Evolutionary conservation across 2,329 filamentous ascomycete genomes (phyloP), one percentile per base, ranked within the genome.

Genomic region (Aspergillus chevalieri): DNA sequence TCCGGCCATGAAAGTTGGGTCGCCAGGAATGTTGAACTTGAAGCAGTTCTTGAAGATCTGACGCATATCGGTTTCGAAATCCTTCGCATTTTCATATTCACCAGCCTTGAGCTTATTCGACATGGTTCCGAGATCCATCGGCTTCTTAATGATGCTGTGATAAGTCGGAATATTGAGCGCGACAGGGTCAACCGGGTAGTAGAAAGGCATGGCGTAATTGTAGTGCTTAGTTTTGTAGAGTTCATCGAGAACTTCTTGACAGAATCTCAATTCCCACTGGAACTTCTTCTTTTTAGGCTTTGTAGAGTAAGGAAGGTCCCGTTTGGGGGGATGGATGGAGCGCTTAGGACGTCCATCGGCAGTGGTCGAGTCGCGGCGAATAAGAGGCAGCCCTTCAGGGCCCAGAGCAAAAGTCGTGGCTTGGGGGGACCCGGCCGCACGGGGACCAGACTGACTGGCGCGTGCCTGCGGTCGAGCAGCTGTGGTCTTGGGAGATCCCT

Each of bases 91-190:
- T 57, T 83, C 80, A 63, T 97, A 97, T 49, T 89, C 82, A 22
- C 90, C 89, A 10, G 77, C 77, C 58, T 85, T 82, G 38, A 96
- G 77, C 70, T 94, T 94, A 39, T 78, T 78, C 33, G 81, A 77
- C 63, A 95, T 86, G n/a, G 89, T 95, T 14, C 80, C 78, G 45
- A 96, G 77, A 67, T 98, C 92, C 92, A 97, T 98, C 0, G 93
- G 93, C 66, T 91, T 89, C 76, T 95, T 97, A 73, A 98, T 90
- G 53, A 97, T 77, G 62, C 86, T 89, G 67, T 93, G 89, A 66
- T 98, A 98, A 21, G 86, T 85, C 0, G 93, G 93, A 52, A 97
- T 96, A 65, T 92, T 90, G 47, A 97, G 75, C 0, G 91, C 92
- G 33, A 97, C 91, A 0, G 93, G 90, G 65, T 98, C 93, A 17